Evolutionary conservation across 2,329 filamentous ascomycete genomes (phyloP), one percentile per base, ranked within the genome.

Genomic region (Fusarium agapanthi): DNA sequence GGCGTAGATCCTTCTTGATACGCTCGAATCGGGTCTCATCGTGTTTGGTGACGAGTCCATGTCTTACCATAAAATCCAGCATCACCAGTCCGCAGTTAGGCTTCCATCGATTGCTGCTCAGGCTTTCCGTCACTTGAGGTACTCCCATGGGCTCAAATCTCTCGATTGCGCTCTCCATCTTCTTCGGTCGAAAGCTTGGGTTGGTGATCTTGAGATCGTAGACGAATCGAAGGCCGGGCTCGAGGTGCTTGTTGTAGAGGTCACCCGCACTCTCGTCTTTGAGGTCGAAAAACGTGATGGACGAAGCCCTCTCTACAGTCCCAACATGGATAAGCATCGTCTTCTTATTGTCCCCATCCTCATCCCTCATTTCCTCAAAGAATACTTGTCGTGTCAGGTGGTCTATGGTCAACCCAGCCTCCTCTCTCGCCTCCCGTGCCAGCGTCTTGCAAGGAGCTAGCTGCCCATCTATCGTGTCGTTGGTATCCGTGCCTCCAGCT

Each of bases 81-180:
- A 82, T 82, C n/a, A 82, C 80, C 11, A 83, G 69, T n/a, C 77
- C 81, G 51, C 80, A 82, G 57, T 82, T 83, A n/a, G 81, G 81
- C 73, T 83, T 83, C 81, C 81, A 83, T 34, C 61, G 60, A 14
- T 69, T 58, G 10, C 60, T 61, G 24, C 71, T 67, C 50, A 83
- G 70, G 30, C 75, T 72, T 28, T 61, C 45, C 73, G 78, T 79
- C 38, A 83, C 77, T 28, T 81, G 72, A 6, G 78, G 73, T 16
- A 82, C 72, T 5, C 75, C 61, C 50, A 78, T 76, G 20, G 76
- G 47, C 30, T 76, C 57, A 60, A 83, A 81, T 5, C 66, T 69
- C 16, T 77, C 77, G 44, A 81, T 81, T 1, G 75, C 69, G 12
- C 76, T 65, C 35, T 80, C 78, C 32, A 77, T 75, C 44, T 69